These are phyloP conservation scores for Adansonia rubrostipa DNA, from an alignment of 441 rosid genomes.

Conservation along the genomic window DNA sequence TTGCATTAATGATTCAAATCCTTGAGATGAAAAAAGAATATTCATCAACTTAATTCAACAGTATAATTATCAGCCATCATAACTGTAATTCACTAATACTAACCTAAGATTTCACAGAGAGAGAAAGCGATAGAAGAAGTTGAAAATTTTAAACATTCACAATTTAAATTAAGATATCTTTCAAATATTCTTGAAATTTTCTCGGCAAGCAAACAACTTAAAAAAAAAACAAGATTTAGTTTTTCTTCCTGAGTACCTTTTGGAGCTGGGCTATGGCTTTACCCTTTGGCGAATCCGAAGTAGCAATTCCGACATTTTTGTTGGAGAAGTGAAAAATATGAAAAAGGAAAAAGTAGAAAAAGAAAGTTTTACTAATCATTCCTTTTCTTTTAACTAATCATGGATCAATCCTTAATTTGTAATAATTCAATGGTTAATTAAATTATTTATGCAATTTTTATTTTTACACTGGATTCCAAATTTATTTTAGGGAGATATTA, in stretches of 20 bases:
- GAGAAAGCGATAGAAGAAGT: not conserved
- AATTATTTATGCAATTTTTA: too few relatives aligned
- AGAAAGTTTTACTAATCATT: too few relatives aligned
- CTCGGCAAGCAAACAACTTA: not conserved
- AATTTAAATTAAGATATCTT: not conserved
- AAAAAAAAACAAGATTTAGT: not conserved
- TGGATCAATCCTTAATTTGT: too few relatives aligned
- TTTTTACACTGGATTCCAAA: too few relatives aligned
- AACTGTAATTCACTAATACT: not conserved
- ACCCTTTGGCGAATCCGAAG: not conserved
- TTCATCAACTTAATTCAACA: not conserved
- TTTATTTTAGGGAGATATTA: too few relatives aligned
- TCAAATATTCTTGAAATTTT: not conserved
- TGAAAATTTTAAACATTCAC: not conserved
- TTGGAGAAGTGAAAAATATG: not conserved
- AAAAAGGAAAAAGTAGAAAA: too few relatives aligned
- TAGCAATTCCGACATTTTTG: not conserved
- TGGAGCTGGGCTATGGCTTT: not conserved
- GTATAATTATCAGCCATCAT: not conserved
- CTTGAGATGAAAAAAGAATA: not conserved
- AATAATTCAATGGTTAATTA: too few relatives aligned
- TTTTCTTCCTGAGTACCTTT: not conserved
- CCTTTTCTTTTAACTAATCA: too few relatives aligned
- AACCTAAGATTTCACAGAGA: not conserved
- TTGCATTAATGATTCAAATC: not conserved